phyloP scores from a whole-genome alignment of 2,329 filamentous ascomycete species.

The Fusarium decemcellulare region DNA sequence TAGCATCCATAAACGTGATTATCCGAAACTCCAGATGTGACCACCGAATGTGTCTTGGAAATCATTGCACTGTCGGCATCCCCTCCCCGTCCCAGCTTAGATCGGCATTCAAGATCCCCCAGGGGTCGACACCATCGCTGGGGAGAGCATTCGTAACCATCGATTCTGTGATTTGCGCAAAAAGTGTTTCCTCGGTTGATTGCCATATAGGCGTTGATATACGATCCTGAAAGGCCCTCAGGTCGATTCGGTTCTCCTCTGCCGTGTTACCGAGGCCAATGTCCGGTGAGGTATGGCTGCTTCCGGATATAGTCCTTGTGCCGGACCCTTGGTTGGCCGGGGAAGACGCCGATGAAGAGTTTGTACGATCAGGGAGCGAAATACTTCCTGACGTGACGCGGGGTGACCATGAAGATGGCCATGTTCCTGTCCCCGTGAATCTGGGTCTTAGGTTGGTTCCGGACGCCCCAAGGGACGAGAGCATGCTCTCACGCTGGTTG shows the following conservation, averaged over 20 bases:
- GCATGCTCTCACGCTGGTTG: background rate
- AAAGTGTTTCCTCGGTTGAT: slow-evolving; percentile 48
- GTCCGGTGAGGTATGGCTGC: slow-evolving; percentile 51
- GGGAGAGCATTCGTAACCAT: slow-evolving; percentile 41
- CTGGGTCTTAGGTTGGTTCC: slow-evolving; percentile 12
- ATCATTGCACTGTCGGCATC: slow-evolving; percentile 19
- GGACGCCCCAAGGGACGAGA: slow-evolving; percentile 6
- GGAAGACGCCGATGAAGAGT: slow-evolving; percentile 51
- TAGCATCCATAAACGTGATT: slow-evolving; percentile 6
- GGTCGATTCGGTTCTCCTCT: slow-evolving; percentile 54
- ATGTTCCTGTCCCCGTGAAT: slow-evolving; percentile 16
- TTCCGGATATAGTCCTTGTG: slow-evolving; percentile 43
- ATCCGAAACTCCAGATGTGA: slow-evolving; percentile 7
- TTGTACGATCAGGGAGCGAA: slow-evolving; percentile 51
- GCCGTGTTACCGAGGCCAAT: slow-evolving; percentile 53
- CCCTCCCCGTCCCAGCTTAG: slow-evolving; percentile 43
- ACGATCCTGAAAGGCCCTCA: slow-evolving; percentile 52
- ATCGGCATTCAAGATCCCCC: slow-evolving; percentile 49
- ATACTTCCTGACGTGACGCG: slow-evolving; percentile 22
- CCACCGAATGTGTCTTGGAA: background rate
- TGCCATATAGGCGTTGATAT: slow-evolving; percentile 50
- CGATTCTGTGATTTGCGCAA: slow-evolving; percentile 47
- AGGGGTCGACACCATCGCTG: slow-evolving; percentile 44
- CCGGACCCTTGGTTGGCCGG: slow-evolving; percentile 42
- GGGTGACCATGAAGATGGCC: slow-evolving; percentile 23